phyloP scores from a whole-genome alignment of 805 yeast species.

The Lachancea thermotolerans region DNA sequence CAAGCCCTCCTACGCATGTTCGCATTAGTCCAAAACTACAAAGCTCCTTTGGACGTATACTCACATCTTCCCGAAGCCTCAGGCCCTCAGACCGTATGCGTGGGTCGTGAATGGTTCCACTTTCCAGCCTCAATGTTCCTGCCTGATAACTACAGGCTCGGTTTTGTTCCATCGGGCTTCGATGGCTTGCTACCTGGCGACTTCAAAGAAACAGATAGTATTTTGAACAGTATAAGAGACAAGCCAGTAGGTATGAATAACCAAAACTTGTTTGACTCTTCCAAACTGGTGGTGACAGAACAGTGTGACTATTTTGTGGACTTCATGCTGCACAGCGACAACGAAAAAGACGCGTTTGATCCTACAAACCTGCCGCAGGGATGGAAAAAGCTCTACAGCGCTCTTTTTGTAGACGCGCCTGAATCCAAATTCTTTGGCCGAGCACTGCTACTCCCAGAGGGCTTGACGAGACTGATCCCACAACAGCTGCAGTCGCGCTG shows the following conservation, averaged over 20 bases:
- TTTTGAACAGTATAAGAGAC: slow-evolving; percentile 36
- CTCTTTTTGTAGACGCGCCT: slow-evolving; percentile 46
- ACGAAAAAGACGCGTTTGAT: slow-evolving; percentile 37
- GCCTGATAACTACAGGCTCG: slow-evolving; percentile 53
- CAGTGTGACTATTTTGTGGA: slow-evolving; percentile 71
- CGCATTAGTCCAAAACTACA: slow-evolving; percentile 59
- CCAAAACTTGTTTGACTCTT: slow-evolving; percentile 55
- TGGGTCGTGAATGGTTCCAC: slow-evolving; percentile 95
- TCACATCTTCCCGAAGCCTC: slow-evolving; percentile 31
- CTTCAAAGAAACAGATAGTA: slow-evolving; percentile 43
- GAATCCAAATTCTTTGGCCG: slow-evolving; percentile 49
- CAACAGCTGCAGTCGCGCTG: slow-evolving; percentile 11
- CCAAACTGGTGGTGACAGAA: slow-evolving; percentile 43
- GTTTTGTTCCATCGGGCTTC: slow-evolving; percentile 71
- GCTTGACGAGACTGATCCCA: slow-evolving; percentile 22
- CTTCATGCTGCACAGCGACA: slow-evolving; percentile 42
- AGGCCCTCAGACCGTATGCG: slow-evolving; percentile 52
- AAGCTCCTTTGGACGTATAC: slow-evolving; percentile 64
- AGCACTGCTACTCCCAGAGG: slow-evolving; percentile 46
- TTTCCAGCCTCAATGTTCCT: slow-evolving; percentile 84
- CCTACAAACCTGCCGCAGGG: slow-evolving; percentile 19
- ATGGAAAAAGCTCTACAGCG: slow-evolving; percentile 48
- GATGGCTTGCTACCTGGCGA: slow-evolving; percentile 87
- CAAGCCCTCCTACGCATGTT: slow-evolving; percentile 46
- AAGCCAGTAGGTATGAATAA: slow-evolving; percentile 70